A percentile compares a stretch with the other conserved stretches of the same genome.
These are phyloP conservation scores for Zygnema cylindricum DNA, from an alignment of 139 green algal species.

Conservation along the genomic window DNA sequence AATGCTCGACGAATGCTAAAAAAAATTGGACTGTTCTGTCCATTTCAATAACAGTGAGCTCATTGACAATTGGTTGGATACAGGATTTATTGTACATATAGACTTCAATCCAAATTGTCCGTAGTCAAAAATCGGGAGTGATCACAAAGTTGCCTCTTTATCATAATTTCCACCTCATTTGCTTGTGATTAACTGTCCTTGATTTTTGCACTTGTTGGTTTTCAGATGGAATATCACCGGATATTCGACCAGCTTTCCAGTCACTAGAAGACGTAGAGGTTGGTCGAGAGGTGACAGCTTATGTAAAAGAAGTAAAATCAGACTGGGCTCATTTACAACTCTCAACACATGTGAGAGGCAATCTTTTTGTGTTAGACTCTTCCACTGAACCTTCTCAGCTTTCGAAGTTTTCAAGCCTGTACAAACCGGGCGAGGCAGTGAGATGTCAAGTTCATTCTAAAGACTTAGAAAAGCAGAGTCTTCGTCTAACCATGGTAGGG, in stretches of 20 bases:
- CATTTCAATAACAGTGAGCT: too few species aligned
- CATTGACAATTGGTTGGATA: too few species aligned
- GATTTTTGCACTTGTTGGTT: too few species aligned
- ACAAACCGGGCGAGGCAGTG: slow-evolving; percentile 38
- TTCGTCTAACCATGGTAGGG: neutral
- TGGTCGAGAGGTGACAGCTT: slow-evolving; percentile 29
- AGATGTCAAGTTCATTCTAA: neutral
- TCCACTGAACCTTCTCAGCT: slow-evolving; percentile 41
- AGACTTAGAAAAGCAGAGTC: neutral
- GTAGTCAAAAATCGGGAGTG: too few species aligned
- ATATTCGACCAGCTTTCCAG: neutral
- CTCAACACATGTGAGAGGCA: slow-evolving; percentile 51
- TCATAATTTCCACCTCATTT: too few species aligned
- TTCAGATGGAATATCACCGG: too few species aligned
- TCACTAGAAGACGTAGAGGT: slow-evolving; percentile 34
- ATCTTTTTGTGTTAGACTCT: slow-evolving; percentile 67
- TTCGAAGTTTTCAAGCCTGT: slow-evolving; percentile 6
- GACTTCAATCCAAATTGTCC: too few species aligned
- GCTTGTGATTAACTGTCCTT: too few species aligned
- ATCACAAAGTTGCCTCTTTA: too few species aligned
- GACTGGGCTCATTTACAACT: slow-evolving; percentile 31
- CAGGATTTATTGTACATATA: too few species aligned
- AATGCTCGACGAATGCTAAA: too few species aligned
- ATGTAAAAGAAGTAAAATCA: slow-evolving; percentile 27
- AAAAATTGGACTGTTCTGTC: too few species aligned